phyloP scores from a whole-genome alignment of 2,329 filamentous ascomycete genomes.

The Falciphora oryzae region DNA sequence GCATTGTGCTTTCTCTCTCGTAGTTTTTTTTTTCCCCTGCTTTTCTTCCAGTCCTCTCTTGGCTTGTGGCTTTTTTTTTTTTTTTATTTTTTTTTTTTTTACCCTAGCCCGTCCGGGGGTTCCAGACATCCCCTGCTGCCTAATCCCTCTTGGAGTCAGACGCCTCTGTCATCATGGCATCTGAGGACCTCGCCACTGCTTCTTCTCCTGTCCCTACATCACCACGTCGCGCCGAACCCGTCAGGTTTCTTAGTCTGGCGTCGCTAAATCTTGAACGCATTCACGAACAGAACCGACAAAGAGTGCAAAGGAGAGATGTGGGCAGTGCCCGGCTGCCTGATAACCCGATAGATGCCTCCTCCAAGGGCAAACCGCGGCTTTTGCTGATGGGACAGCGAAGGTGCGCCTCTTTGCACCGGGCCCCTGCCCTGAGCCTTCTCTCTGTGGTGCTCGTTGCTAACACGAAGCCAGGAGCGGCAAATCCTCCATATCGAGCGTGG shows the following conservation, averaged over 20 bases:
- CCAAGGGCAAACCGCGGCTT: constrained; percentile 72
- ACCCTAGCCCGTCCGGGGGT: neutral
- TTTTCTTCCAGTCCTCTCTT: neutral
- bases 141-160: neutral
- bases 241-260: constrained; percentile 46
- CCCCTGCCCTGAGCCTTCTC: neutral
- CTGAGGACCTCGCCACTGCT: constrained; percentile 15
- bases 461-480: constrained; percentile 72
- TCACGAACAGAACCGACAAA: constrained; percentile 53
- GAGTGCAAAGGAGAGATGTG: constrained; percentile 43
- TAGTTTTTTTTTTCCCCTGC: neutral
- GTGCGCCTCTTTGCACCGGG: constrained; percentile 41
- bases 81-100: neutral
- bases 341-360: constrained; percentile 37
- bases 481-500: constrained; percentile 95
- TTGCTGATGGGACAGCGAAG: constrained; percentile 93
- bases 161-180: constrained; percentile 19
- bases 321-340: constrained; percentile 33
- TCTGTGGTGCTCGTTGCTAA: constrained; percentile 14
- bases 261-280: constrained; percentile 59
- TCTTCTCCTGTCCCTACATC: constrained; percentile 3
- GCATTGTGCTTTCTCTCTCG: neutral
- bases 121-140: neutral
- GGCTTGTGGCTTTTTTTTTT: neutral
- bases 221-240: constrained; percentile 20